Conservation (phyloP, 441 rosid genomes). For the Jatropha multifida region DNA sequence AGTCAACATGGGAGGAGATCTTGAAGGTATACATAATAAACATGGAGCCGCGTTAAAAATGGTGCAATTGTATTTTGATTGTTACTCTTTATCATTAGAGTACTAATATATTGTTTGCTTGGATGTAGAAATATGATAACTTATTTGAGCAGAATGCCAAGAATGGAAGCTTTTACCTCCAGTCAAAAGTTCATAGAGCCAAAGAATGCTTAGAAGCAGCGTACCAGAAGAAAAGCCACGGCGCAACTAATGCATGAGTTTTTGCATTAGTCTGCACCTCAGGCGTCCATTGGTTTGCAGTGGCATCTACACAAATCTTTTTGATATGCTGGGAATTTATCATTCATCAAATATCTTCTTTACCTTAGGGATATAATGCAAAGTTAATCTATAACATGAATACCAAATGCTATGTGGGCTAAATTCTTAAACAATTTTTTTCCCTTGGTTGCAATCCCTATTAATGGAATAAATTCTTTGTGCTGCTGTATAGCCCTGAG, state of each 20-base stretch:
- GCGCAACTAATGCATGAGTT: neutral
- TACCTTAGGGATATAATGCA: neutral
- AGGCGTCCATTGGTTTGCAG: neutral
- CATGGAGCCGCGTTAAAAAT: neutral
- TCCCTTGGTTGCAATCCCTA: neutral
- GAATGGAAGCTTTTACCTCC: conserved; percentile 89
- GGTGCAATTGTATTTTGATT: too few species aligned
- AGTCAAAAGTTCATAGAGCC: conserved; percentile 79
- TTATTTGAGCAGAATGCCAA: conserved; percentile 69
- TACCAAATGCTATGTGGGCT: neutral
- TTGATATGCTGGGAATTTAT: neutral
- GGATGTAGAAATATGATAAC: conserved; percentile 60
- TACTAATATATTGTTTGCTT: conserved; percentile 6
- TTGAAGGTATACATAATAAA: conserved; percentile 37
- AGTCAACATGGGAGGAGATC: conserved; percentile 75
- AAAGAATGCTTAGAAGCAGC: conserved; percentile 69
- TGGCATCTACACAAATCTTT: neutral
- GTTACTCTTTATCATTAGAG: neutral
- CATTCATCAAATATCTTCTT: neutral
- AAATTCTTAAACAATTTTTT: neutral
- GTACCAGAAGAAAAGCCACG: conserved; percentile 11
- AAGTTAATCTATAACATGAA: neutral
- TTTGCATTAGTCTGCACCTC: neutral
- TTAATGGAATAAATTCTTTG: neutral
- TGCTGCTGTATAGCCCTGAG: neutral